Base-by-base conservation (phyloP, 805 yeast species). In the Yamadazyma sp. region DNA sequence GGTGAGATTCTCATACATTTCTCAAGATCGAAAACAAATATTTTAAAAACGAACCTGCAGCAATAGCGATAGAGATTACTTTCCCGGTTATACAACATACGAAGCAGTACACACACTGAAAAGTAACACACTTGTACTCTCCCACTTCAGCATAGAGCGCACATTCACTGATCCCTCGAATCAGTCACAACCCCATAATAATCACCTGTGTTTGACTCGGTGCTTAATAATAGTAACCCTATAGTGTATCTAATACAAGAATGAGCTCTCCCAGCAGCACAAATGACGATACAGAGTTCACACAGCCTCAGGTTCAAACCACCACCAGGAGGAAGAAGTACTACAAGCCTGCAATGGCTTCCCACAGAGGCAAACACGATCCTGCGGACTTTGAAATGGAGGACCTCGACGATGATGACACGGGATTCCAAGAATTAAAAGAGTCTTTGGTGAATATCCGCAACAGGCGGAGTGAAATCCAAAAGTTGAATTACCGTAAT, bases 391-490 rank as follows among this genome's bases (percentile, higher is more conserved):
- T 23, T 22, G 32, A 27, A 21, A 35, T 35, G 38, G 20, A 15
- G 20, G 64, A 60, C 18, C 55, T 64, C 57, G 71, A 66, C 45
- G 32, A 39, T 23, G 48, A 43, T 11, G 53, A 50, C 35, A 42
- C 45, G 18, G 72, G 62, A 46, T 64, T 51, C 44, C 42, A 54
- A 30, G 71, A 67, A 28, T 45, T 67, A 37, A 57, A 57, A 28
- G 60, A 59, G 27, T 53, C 69, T 22, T 54, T 68, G 25, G 51
- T 65, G 16, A 40, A 37, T 32, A 54, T 53, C 35, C 46, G 69
- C 22, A 51, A 64, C 24, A 44, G 45, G 11, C 43, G 50, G 13
- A 46, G 50, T 29, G 52, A 52, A 36, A 55, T 59, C 29, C 62
- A 54, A 44, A 42, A 43, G 34, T 37, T 47, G 24, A 48, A 50